These are phyloP conservation scores for Cryptosporidium meleagridis DNA, from an alignment of 169 alveolate species.

Conservation along the genomic window DNA sequence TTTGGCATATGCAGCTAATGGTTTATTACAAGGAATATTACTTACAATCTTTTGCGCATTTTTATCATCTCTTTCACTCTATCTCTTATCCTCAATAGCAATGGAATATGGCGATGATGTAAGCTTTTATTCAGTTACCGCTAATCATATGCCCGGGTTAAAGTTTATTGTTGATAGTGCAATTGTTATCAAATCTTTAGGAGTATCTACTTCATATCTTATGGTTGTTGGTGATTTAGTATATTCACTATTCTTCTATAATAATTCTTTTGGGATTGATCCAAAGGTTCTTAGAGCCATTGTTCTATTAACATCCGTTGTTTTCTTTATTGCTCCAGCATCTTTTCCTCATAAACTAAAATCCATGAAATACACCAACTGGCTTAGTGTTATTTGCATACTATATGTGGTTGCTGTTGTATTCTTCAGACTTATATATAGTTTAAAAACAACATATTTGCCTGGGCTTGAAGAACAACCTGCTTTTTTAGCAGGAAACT, in stretches of 20 bases:
- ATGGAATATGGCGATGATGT: slow-evolving; percentile 74
- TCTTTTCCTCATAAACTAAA: slow-evolving; percentile 70
- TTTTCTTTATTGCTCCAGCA: slow-evolving; percentile 69
- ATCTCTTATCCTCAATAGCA: slow-evolving; percentile 53
- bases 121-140: slow-evolving; percentile 70
- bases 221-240: slow-evolving; percentile 74
- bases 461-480: slow-evolving; percentile 1
- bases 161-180: slow-evolving; percentile 63
- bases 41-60: slow-evolving; percentile 44
- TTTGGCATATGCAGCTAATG: slow-evolving; percentile 70
- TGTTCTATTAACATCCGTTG: slow-evolving; percentile 49
- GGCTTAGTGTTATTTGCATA: slow-evolving; percentile 63
- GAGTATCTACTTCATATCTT: slow-evolving; percentile 66
- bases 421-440: slow-evolving; percentile 23
- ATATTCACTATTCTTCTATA: slow-evolving; percentile 35
- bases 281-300: slow-evolving; percentile 71
- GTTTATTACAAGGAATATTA: slow-evolving; percentile 65
- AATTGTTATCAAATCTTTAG: slow-evolving; percentile 71
- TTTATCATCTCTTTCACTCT: slow-evolving; percentile 63
- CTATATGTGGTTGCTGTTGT: slow-evolving; percentile 63
- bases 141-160: slow-evolving; percentile 53
- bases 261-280: slow-evolving; percentile 41
- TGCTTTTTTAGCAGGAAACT: slow-evolving; percentile 31
- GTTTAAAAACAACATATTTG: neutral
- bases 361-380: slow-evolving; percentile 69